A percentile compares a stretch with the other conserved stretches of the same genome.
Evolutionary conservation across 208 protist species (phyloP).

Genomic region (Entamoeba dispar): DNA sequence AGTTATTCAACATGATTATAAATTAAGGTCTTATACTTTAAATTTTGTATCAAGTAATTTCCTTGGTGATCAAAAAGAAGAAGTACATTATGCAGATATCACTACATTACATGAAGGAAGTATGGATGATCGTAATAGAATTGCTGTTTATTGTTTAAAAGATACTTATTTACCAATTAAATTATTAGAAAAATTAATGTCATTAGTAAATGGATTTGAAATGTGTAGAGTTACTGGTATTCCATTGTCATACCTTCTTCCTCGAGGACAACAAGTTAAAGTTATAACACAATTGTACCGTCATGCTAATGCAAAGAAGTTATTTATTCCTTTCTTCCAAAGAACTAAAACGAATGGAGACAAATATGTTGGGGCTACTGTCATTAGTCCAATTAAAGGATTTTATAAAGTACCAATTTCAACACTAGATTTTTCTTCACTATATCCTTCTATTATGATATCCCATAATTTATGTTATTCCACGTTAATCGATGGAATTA

Average conservation of each 20-base stretch:
- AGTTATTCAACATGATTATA: conserved; percentile 81
- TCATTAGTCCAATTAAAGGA: conserved; percentile 78
- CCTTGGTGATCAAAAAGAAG: conserved; percentile 95
- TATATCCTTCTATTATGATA: conserved; percentile 66
- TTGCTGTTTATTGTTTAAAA: conserved; percentile 94
- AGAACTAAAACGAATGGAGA: conserved; percentile 17
- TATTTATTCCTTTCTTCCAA: conserved; percentile 37
- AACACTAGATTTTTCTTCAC: conserved; percentile 59
- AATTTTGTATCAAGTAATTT: conserved; percentile 92
- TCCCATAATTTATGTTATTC: conserved; percentile 60
- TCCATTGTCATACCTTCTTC: conserved; percentile 73
- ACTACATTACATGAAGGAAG: conserved; percentile 64
- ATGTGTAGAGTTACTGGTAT: conserved; percentile 96
- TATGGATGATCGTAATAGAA: conserved; percentile 72
- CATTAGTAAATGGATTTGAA: conserved; percentile 89
- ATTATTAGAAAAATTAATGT: conserved; percentile 91
- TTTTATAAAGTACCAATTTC: conserved; percentile 43
- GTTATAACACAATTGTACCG: conserved; percentile 63
- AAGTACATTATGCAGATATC: conserved; percentile 96
- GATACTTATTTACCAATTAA: conserved; percentile 73
- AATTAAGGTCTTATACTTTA: conserved; percentile 93
- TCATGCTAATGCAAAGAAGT: conserved; percentile 33
- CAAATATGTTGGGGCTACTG: conserved; percentile 79
- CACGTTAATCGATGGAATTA: conserved; percentile 65
- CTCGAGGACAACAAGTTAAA: conserved; percentile 92